These are phyloP conservation scores for Lodderomyces metapsilosis DNA, from an alignment of 1,139 yeast species.

Conservation along the genomic window DNA sequence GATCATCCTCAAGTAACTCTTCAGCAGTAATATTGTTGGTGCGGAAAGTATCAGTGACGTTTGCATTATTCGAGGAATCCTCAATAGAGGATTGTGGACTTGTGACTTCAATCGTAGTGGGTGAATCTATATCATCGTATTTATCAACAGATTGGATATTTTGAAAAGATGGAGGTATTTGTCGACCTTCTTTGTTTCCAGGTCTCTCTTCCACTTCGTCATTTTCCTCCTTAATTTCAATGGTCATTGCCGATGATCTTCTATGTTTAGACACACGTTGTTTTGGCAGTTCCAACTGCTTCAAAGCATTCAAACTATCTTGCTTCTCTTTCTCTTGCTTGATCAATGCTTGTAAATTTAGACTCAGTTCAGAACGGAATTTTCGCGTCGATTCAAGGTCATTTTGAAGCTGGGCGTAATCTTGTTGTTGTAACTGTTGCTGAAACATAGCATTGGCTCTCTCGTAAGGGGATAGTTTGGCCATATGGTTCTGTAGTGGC, in stretches of 20 bases:
- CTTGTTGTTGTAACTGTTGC: conserved; percentile 11
- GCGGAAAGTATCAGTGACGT: neutral
- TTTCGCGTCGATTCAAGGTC: conserved; percentile 2
- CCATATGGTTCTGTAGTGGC: conserved; percentile 2
- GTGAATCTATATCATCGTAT: conserved; percentile 10
- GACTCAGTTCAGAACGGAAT: conserved; percentile 9
- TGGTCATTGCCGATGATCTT: neutral
- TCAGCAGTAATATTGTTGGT: conserved; percentile 13
- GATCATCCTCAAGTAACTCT: conserved; percentile 17
- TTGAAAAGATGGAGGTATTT: neutral
- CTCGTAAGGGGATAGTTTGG: conserved; percentile 6
- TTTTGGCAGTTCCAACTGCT: neutral
- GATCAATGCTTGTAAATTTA: conserved; percentile 8
- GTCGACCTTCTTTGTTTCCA: neutral
- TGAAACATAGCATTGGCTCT: conserved; percentile 8
- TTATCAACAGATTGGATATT: neutral
- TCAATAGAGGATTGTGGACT: conserved; percentile 18
- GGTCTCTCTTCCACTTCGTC: neutral
- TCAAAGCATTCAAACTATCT: neutral
- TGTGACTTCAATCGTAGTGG: conserved; percentile 17
- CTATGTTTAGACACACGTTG: neutral
- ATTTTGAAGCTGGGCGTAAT: conserved; percentile 5
- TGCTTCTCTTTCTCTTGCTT: conserved; percentile 4
- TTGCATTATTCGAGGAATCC: conserved; percentile 6
- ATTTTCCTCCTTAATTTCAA: neutral